Evolutionary conservation across 805 yeast species (phyloP), one percentile per base, ranked within the genome.

Genomic region (Saturnispora serradocipensis): DNA sequence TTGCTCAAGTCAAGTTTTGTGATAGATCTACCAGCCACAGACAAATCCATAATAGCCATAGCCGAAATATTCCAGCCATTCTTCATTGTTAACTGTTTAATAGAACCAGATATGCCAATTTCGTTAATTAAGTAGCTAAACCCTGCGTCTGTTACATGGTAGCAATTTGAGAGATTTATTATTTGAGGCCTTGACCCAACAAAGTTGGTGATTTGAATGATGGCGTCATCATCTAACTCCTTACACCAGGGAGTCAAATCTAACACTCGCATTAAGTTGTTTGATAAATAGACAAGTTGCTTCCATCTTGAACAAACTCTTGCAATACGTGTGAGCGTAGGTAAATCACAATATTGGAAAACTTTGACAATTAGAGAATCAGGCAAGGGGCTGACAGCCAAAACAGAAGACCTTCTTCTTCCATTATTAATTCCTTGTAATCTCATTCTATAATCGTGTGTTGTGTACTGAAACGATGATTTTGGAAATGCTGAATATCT

Each of bases 1-100:
- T 86, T 84, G 9, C 86, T 76, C 43, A 86, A 68, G 62, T 85
- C 88, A 20, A 86, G 69, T 49, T 77, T 81, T 50, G 73, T 78
- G 38, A 86, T 66, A 55, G 74, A 66, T 34, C 72, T 69, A 8
- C 89, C 89, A 32, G 84, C 80, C 1, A 77, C 81, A 1, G 88
- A 76, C 42, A 85, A 65, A 62, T 86, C 91, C 88, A 85, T 83
- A 30, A 85, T 82, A 2, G 90, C 86, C 87, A 84, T 82, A 2
- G 88, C 87, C 53, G 83, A 77, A 8, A 86, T 80, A 58, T 83
- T 87, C 91, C 91, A 85, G 46, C 78, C 82, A 15, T 86, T 79
- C 54, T 72, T 73, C 88, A 85, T 82, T 54, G 72, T 74, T 47
- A 86, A 67, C 9, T 67, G 66, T 49, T 71, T 70, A 44, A 86